Conservation (phyloP, 371 early-diverging fungal species). For the Umbelopsis sp. region DNA sequence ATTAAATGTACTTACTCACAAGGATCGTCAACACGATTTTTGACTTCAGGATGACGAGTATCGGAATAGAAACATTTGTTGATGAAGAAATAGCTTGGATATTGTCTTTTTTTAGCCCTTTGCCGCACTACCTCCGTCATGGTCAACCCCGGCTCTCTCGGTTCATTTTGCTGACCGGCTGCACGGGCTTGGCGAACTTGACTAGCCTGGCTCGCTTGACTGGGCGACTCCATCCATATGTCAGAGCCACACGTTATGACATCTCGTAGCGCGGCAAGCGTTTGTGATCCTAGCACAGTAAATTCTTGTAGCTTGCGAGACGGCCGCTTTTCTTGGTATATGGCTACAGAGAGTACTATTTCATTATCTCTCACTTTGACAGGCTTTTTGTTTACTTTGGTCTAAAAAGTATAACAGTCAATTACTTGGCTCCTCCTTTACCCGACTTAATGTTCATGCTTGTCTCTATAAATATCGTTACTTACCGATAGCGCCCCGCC, state of each 20-base stretch:
- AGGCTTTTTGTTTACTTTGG: neutral
- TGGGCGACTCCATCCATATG: constrained; percentile 19
- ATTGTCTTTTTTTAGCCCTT: constrained; percentile 19
- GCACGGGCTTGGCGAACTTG: no score
- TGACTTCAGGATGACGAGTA: constrained; percentile 19
- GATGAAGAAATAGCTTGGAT: constrained; percentile 35
- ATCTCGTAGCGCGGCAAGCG: constrained; percentile 48
- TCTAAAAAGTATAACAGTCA: neutral
- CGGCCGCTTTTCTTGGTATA: constrained; percentile 36
- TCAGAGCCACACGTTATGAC: constrained; percentile 46
- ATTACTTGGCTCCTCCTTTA: neutral
- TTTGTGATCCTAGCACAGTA: constrained; percentile 49
- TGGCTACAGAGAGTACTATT: constrained; percentile 31
- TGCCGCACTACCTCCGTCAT: neutral
- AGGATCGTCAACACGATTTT: constrained; percentile 28
- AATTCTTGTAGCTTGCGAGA: constrained; percentile 45
- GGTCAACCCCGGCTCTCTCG: neutral
- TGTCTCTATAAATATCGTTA: neutral
- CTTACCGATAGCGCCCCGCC: neutral
- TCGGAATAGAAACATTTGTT: constrained; percentile 39
- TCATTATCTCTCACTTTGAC: constrained; percentile 10
- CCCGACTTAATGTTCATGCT: neutral
- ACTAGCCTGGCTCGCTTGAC: no score
- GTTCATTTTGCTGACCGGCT: neutral
- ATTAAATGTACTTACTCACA: constrained; percentile 26